A percentile compares a stretch with the other conserved stretches of the same genome.
Evolutionary conservation across 2,329 filamentous ascomycete species (phyloP).

Genomic region (Xylaria sp.): DNA sequence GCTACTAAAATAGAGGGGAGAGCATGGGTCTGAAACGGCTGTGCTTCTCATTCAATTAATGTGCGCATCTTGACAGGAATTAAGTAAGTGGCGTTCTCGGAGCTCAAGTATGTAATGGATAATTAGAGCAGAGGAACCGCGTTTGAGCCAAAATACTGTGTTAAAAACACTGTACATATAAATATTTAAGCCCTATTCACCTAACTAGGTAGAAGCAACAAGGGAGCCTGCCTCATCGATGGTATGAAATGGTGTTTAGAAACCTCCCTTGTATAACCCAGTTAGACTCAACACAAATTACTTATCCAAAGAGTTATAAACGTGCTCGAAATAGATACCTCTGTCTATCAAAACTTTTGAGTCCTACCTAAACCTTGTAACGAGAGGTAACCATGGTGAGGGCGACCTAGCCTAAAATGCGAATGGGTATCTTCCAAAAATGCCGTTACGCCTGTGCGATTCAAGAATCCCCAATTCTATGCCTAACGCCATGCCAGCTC

Average conservation of each 20-base stretch:
- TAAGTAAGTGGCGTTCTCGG: background rate
- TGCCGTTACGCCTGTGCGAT: constrained; percentile 31
- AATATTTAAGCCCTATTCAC: background rate
- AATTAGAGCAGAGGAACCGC: background rate
- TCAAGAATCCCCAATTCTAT: constrained; percentile 15
- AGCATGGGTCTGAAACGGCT: background rate
- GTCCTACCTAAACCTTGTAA: constrained; percentile 3
- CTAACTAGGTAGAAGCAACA: background rate
- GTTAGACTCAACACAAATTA: background rate
- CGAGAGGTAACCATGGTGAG: constrained; percentile 2
- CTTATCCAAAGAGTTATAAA: background rate
- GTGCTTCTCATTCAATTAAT: no score
- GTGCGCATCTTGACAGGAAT: no score
- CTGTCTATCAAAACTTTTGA: constrained; percentile 8
- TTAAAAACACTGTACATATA: constrained; percentile 16
- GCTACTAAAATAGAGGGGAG: background rate
- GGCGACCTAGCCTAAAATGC: constrained; percentile 31
- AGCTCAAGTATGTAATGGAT: background rate
- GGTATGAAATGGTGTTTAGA: background rate
- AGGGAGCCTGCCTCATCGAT: background rate
- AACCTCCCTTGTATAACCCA: background rate
- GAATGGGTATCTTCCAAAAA: constrained; percentile 42
- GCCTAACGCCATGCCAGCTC: constrained; percentile 14
- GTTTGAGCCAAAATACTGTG: constrained; percentile 15
- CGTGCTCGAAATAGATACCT: background rate